These are phyloP conservation scores for Catharanthus roseus DNA, from an alignment of 257 asterid genomes.

Conservation along the genomic window DNA sequence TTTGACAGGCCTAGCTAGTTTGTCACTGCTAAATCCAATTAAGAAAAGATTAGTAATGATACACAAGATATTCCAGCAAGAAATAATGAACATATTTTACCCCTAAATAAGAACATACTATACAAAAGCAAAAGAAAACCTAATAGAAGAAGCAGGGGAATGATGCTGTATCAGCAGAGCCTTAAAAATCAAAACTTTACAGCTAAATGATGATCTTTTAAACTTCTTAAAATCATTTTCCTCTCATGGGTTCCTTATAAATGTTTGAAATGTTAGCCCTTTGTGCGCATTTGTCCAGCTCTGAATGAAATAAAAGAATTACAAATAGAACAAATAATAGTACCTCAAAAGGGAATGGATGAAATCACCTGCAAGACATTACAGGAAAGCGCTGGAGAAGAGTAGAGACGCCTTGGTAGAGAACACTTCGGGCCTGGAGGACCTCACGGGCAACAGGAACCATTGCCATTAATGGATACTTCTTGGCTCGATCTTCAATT, in stretches of 20 bases:
- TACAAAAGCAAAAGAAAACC: neutral
- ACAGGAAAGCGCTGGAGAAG: conserved; percentile 58
- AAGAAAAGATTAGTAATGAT: neutral
- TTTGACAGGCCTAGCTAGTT: neutral
- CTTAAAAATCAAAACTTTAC: neutral
- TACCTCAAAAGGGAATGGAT: neutral
- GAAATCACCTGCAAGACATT: conserved; percentile 85
- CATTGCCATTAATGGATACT: conserved; percentile 52
- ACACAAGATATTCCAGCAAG: neutral
- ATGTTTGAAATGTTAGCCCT: neutral
- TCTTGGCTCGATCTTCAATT: conserved; percentile 69
- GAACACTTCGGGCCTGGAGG: conserved; percentile 44
- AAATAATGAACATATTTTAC: no score
- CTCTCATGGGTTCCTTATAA: neutral
- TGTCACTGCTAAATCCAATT: neutral
- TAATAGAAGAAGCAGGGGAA: neutral
- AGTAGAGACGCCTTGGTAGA: conserved; percentile 65
- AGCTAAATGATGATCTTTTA: neutral
- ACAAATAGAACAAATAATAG: neutral
- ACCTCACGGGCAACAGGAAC: conserved; percentile 65
- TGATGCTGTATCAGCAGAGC: neutral
- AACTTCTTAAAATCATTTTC: neutral
- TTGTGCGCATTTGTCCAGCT: neutral
- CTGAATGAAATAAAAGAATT: no score
- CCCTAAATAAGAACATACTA: neutral